Percentiles rank a stretch among this genome's conserved stretches.
Conservation (phyloP, 2,329 filamentous ascomycete species). For the Pyrenophora teres region DNA sequence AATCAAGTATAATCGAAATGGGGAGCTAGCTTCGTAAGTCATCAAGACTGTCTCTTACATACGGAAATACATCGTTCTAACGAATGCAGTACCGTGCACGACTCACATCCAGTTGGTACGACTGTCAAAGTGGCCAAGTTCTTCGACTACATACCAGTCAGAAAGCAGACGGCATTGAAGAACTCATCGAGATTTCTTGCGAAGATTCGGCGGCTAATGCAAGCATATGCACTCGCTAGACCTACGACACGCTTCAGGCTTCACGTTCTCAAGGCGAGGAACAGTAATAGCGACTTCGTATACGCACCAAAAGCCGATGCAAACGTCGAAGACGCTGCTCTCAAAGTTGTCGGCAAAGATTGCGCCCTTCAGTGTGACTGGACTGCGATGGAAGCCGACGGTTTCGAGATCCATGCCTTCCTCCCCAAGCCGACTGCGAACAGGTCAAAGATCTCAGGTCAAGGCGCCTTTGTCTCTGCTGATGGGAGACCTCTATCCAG, state of each 20-base stretch:
- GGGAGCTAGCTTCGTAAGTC: constrained; percentile 52
- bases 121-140: constrained; percentile 66
- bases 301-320: constrained; percentile 63
- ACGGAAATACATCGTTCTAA: constrained; percentile 4
- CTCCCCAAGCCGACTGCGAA: constrained; percentile 59
- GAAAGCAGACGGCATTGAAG: constrained; percentile 63
- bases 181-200: constrained; percentile 61
- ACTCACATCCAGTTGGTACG: constrained; percentile 69
- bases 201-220: constrained; percentile 64
- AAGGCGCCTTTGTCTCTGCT: constrained; percentile 66
- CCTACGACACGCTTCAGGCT: constrained; percentile 66
- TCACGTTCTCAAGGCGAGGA: constrained; percentile 60
- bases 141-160: constrained; percentile 66
- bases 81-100: constrained; percentile 29
- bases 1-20: constrained; percentile 57
- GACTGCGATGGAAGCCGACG: constrained; percentile 42
- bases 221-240: constrained; percentile 69
- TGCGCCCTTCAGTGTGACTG: constrained; percentile 61
- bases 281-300: constrained; percentile 60
- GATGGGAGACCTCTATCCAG: constrained; percentile 68
- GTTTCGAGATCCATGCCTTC: constrained; percentile 61
- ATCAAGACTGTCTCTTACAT: neutral
- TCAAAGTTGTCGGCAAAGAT: constrained; percentile 66
- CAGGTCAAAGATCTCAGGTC: constrained; percentile 45
- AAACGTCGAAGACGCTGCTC: constrained; percentile 61